phyloP scores from a whole-genome alignment of 257 asterid species.

The Solanum medicagineum region DNA sequence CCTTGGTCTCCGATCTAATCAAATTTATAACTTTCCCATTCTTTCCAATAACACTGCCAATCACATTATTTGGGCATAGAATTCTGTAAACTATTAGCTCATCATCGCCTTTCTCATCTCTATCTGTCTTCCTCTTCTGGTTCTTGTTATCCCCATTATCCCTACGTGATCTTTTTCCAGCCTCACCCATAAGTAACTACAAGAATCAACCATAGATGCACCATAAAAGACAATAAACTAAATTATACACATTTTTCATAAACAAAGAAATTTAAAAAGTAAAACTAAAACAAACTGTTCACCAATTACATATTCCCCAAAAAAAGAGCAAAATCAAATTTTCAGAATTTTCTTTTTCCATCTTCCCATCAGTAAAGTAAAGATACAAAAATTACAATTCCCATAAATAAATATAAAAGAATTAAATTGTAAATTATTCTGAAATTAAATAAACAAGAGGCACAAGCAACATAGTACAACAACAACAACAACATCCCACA shows the following conservation, averaged over 20 bases:
- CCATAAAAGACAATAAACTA: not conserved
- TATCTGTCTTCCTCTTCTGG: constrained; percentile 66
- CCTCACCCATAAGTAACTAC: constrained; percentile 40
- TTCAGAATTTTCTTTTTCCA: not conserved
- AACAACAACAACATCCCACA: no score
- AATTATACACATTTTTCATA: not conserved
- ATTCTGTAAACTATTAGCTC: constrained; percentile 74
- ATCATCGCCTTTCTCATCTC: constrained; percentile 49
- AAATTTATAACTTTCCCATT: constrained; percentile 87
- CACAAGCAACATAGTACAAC: not conserved
- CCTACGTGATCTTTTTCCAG: constrained; percentile 56
- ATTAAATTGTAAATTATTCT: not conserved
- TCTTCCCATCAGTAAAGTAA: no score
- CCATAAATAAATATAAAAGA: not conserved
- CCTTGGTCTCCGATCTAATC: constrained; percentile 66
- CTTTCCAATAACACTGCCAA: constrained; percentile 95
- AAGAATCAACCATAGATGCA: not conserved
- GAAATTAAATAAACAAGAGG: not conserved
- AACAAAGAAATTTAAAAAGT: not conserved
- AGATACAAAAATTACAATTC: not conserved
- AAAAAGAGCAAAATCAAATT: not conserved
- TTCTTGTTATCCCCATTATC: constrained; percentile 46
- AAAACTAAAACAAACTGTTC: not conserved
- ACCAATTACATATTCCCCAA: not conserved
- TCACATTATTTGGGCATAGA: constrained; percentile 61